Evolutionary conservation across 2,329 filamentous ascomycete species (phyloP), one percentile per base, ranked within the genome.

Genomic region (Sporothrix schenckii): DNA sequence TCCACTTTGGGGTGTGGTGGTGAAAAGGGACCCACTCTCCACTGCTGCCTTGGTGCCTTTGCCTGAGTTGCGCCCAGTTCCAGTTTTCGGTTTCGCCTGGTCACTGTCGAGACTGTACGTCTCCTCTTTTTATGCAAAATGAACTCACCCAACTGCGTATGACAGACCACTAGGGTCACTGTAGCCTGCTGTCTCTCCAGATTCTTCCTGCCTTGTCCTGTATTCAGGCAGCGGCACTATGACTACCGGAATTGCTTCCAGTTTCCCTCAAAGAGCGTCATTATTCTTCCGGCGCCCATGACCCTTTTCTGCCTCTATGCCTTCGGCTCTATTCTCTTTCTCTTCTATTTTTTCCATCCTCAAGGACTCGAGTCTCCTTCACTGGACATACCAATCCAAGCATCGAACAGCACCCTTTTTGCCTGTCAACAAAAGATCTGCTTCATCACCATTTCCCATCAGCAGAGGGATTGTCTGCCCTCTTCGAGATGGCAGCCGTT

Each of bases 271-370:
- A 49, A 50, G 50, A 63, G 56, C 56, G 68, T 30, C 68, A 63
- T 69, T 47, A 56, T 63, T 66, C 58, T 53, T 70, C 61, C 24
- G 39, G 50, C 50, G 27, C 14, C 56, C 61, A 52, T 66, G 52
- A 24, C 54, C 49, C 50, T 70, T 58, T 53, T 65, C 60, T 58
- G 39, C 58, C 14, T 70, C 61, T 54, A 39, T 52, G 44, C 47
- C 19, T 19, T 16, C 27, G 44, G 39, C 16, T 56, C 24, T 70
- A 39, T 6, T 66, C 54, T 65, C 54, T 68, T 71, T 60, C 53
- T 27, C 41, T 34, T 68, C 41, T 68, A 14, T 39, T 60, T 63
- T 68, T 67, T 34, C 41, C 56, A 61, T 53, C 63, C 27, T 24
- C 61, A 34, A 11, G 47, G 44, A 49, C 44, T 50, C n/a, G 11